Conservation (phyloP, 257 asterid genomes). For the Penstemon eatonii region DNA sequence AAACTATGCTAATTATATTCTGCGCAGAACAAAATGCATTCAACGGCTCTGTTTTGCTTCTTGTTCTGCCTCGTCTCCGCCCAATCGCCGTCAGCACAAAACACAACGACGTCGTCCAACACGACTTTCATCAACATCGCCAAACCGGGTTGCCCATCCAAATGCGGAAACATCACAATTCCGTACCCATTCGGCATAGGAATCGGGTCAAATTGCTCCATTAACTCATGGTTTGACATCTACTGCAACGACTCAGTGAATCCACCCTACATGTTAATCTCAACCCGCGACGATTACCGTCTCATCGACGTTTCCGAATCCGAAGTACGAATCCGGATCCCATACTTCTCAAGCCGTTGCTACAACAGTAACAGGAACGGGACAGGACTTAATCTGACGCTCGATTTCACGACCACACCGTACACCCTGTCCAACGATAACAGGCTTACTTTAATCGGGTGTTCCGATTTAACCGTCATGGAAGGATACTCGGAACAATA, state of each 20-base stretch:
- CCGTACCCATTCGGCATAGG: slow-evolving; percentile 40
- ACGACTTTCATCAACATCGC: slow-evolving; percentile 10
- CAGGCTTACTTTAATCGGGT: slow-evolving; percentile 30
- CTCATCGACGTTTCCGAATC: slow-evolving; percentile 22
- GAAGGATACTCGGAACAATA: slow-evolving; percentile 25
- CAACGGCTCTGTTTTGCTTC: neutral
- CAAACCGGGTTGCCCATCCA: slow-evolving; percentile 28
- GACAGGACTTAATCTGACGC: slow-evolving; percentile 7
- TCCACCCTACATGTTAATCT: slow-evolving; percentile 18
- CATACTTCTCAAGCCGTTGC: slow-evolving; percentile 29
- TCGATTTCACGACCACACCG: slow-evolving; percentile 28
- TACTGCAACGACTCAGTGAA: slow-evolving; percentile 20
- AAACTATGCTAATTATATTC: no score
- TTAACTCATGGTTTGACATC: slow-evolving; percentile 29
- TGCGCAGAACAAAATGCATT: neutral
- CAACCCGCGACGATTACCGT: slow-evolving; percentile 15
- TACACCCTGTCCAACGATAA: slow-evolving; percentile 33
- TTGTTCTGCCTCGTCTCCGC: slow-evolving; percentile 20
- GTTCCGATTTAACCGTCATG: slow-evolving; percentile 29
- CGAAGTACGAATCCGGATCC: slow-evolving; percentile 22
- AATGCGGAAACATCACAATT: slow-evolving; percentile 28
- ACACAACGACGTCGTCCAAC: neutral
- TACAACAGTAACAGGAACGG: neutral
- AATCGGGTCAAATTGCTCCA: slow-evolving; percentile 33
- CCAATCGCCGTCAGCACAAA: slow-evolving; percentile 13